Evolutionary conservation across 192 early-diverging fungal genomes (phyloP).

Genomic region (Linderina pennispora): DNA sequence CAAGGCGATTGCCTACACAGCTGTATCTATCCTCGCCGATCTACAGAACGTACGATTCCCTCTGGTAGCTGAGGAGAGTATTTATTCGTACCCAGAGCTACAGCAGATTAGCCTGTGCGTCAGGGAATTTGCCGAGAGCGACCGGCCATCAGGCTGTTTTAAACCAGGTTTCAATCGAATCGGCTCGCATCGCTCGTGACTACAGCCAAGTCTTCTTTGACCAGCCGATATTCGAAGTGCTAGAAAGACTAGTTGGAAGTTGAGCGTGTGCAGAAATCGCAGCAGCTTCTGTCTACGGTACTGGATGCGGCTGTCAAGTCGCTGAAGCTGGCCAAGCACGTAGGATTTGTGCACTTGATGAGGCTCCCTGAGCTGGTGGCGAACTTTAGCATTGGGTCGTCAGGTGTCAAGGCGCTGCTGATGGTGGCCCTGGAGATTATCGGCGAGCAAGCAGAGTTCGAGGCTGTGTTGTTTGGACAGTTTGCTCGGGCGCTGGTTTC

Average conservation of each 20-base stretch:
- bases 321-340: constrained; percentile 10
- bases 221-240: neutral
- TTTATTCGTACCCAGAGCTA: too few species aligned
- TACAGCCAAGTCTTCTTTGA: constrained; percentile 10
- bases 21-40: neutral
- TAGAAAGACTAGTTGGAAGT: constrained; percentile 10
- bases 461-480: neutral
- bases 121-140: neutral
- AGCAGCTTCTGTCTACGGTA: constrained; percentile 18
- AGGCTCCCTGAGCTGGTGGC: constrained; percentile 7
- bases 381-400: constrained; percentile 26
- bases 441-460: neutral
- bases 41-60: neutral
- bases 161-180: too few species aligned
- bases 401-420: constrained; percentile 22
- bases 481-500: constrained; percentile 2
- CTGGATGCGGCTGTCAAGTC: constrained; percentile 9
- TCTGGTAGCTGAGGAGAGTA: too few species aligned
- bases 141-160: too few species aligned
- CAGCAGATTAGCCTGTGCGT: neutral
- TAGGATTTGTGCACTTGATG: constrained; percentile 2
- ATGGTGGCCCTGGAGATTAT: constrained; percentile 18
- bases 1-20: neutral
- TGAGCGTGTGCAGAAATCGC: constrained; percentile 4
- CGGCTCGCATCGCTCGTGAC: constrained; percentile 27